phyloP scores from a whole-genome alignment of 108 stramenopile species.

The Nitzschia sp. region DNA sequence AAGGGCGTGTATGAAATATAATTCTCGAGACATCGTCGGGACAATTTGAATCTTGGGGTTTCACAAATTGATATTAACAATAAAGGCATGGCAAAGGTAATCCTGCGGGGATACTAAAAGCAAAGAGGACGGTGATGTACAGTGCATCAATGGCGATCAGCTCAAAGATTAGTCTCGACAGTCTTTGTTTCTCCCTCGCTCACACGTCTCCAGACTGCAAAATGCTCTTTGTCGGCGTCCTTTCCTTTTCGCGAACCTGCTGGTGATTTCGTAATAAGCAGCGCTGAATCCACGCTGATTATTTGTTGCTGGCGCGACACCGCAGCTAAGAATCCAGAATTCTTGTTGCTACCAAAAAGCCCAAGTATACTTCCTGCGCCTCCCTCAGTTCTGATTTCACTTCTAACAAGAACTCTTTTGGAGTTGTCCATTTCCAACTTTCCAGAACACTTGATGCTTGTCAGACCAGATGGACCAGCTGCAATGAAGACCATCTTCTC shows the following conservation, averaged over 20 bases:
- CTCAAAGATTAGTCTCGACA: no score
- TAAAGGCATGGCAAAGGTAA: no score
- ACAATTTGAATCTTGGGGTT: no score
- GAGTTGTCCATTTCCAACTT: constrained; percentile 44
- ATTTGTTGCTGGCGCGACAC: constrained; percentile 67
- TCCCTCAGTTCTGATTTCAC: constrained; percentile 22
- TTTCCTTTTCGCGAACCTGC: constrained; percentile 34
- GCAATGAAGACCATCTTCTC: constrained; percentile 50
- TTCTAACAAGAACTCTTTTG: constrained; percentile 52
- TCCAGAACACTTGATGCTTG: constrained; percentile 48
- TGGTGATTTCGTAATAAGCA: constrained; percentile 57
- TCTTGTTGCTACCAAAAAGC: constrained; percentile 38
- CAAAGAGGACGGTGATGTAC: no score
- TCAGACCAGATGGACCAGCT: constrained; percentile 47
- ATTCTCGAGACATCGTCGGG: no score
- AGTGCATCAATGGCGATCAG: no score
- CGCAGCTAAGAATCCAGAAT: constrained; percentile 37
- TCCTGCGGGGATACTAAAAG: no score
- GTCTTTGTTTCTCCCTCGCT: no score
- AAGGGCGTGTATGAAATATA: no score
- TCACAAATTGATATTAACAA: no score
- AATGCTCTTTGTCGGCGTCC: constrained; percentile 75
- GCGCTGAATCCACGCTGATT: constrained; percentile 69
- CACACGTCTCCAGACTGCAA: constrained; percentile 83
- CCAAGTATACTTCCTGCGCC: constrained; percentile 44